Evolutionary conservation across 805 yeast species (phyloP), one percentile per base, ranked within the genome.

Genomic region (Lachancea lanzarotensis): DNA sequence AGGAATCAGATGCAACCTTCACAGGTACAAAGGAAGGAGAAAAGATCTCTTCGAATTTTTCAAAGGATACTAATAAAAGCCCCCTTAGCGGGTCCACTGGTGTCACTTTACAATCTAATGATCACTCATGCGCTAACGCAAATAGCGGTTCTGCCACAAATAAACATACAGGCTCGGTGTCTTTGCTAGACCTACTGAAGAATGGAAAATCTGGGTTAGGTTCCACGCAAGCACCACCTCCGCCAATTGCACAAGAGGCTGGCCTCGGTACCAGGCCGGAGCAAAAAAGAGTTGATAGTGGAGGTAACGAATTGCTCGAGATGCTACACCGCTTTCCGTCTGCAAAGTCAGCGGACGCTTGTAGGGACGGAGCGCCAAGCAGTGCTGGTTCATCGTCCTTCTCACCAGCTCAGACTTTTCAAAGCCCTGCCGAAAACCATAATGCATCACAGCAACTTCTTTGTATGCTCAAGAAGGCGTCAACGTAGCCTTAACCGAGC

Each of bases 391-490:
- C 31, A 29, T 13, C 31, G 13, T 5, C 13, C 13, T 30, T 8
- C 6, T 31, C 27, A 11, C 18, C 35, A 8, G 15, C 19, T 10
- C 35, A 16, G n/a, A 18, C 16, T 19, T 30, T 13, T 22, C 20
- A 29, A 17, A 17, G 6, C 11, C 35, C 42, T 12, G 18, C 35
- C 29, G 25, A 29, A 18, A 30, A 51, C 26, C 49, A 44, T 12
- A 35, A 45, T 33, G 52, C 52, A 12, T 54, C 60, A 3, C 41
- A 49, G 4, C 50, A 51, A 15, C 49, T 57, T n/a, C 38, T 57
- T 37, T 50, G 45, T 19, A 46, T 57, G 36, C 40, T 57, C 39
- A 55, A 53, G 31, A 51, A 47, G 13, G 54, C 54, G 11, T 26
- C 32, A 10, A 44, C 36, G 9, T 18, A 33, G 25, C n/a, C 30